Base-by-base conservation (phyloP, 495 filamentous ascomycete genomes). In the Daldinia decipiens region DNA sequence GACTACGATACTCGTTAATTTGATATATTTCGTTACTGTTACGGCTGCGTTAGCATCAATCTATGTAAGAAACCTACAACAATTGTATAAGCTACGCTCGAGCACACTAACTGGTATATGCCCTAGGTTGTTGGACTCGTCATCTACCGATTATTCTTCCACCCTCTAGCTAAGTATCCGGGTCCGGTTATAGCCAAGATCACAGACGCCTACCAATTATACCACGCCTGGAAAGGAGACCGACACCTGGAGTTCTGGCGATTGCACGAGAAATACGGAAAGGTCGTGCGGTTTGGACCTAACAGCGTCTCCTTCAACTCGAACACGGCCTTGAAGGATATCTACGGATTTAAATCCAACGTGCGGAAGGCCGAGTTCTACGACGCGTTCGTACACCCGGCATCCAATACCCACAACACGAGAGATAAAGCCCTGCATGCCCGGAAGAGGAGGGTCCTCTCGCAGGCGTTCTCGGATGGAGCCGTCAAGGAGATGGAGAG, bases 291-390 rank as follows among this genome's bases (percentile, higher is more conserved):
- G 27, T 87, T 86, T 65, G 87, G 86, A 1, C 90, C 90, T 31
- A 88, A 88, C 72, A 84, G 78, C 45, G 77, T 91, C 54, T 88
- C 85, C 1, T 78, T 91, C 74, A 89, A 87, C 79, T 84, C 80
- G 58, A 80, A 81, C 52, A 80, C 79, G 3, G 88, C 86, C 1
- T 79, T 91, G 21, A 87, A 87, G 67, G 81, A 83, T 6, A 89
- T 90, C 70, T 90, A 91, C 73, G 86, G 85, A 65, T 83, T 85
- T 79, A 81, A 80, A 21, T 73, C 85, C 67, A 91, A 91, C 64
- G 88, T 90, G 17, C 79, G 81, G 64, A 92, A 92, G 75, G 81
- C 87, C 53, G 80, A 85, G 63, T 90, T 90, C 79, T 91, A 91
- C 79, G 79, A 82, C 57, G 86, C 86, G 19, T 90, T 91, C 67